phyloP scores from a whole-genome alignment of 2,329 filamentous ascomycete genomes.

The Canariomyces notabilis region DNA sequence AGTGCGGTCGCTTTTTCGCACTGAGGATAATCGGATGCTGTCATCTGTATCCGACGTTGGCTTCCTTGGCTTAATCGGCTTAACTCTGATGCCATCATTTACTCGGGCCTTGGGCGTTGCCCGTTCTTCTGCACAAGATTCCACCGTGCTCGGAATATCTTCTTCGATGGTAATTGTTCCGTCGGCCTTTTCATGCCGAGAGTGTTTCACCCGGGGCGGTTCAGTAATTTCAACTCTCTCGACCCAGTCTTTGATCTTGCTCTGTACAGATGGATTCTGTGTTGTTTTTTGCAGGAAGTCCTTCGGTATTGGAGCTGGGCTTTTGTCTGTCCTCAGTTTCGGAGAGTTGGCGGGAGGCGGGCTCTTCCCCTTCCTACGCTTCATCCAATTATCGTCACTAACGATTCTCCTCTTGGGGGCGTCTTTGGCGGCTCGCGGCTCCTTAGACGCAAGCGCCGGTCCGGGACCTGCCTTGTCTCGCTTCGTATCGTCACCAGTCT shows the following conservation, averaged over 20 bases:
- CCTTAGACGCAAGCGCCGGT: constrained; percentile 26
- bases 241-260: constrained; percentile 60
- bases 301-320: constrained; percentile 46
- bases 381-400: constrained; percentile 87
- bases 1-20: constrained; percentile 23
- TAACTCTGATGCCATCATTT: constrained; percentile 21
- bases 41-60: constrained; percentile 25
- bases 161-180: constrained; percentile 35
- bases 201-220: constrained; percentile 29
- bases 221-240: constrained; percentile 48
- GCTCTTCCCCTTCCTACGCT: constrained; percentile 47
- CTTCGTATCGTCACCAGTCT: constrained; percentile 21
- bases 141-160: constrained; percentile 19
- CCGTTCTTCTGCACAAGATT: constrained; percentile 14
- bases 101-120: constrained; percentile 7
- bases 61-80: constrained; percentile 15
- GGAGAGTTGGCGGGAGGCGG: constrained; percentile 32
- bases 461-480: constrained; percentile 19
- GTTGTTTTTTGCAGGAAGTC: constrained; percentile 51
- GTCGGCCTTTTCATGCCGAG: constrained; percentile 25
- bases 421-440: constrained; percentile 41
- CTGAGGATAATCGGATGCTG: constrained; percentile 38
- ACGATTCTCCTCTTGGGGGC: constrained; percentile 88
- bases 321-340: constrained; percentile 29
- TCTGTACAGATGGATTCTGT: constrained; percentile 51